Base-by-base conservation (phyloP, 2,329 filamentous ascomycete genomes). In the Colletotrichum magnum region DNA sequence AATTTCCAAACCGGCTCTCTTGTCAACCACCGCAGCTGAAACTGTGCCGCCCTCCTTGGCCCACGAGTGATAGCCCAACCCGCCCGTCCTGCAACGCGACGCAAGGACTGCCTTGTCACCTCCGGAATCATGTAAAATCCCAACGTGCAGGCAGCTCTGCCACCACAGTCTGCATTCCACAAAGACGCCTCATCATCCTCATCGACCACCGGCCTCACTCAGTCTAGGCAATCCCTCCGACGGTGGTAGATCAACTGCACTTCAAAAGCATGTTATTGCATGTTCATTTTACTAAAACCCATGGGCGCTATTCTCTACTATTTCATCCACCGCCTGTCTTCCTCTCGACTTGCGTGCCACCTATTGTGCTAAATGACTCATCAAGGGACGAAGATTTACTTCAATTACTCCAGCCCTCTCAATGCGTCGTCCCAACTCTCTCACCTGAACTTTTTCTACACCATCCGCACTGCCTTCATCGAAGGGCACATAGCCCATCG, bases 371-470 rank as follows among this genome's bases (percentile, higher is more conserved):
- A 68, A 63, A 68, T 70, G 53, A 70, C 68, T 64, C 58, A 68
- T 69, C 64, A 64, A 59, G 53, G 58, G 64, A 62, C 52, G 58
- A 70, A 63, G 68, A 70, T 58, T 65, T 54, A 59, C 64, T 68
- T 58, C 64, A 58, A 56, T 64, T 68, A 64, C 64, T 36, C 52
- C 45, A 47, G 66, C 53, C 58, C 66, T 48, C 52, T 18, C 43
- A 6, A 28, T 50, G 64, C 36, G 50, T 68, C 58, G 47, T 68
- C 68, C 43, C 47, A 43, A 36, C 32, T 58, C 58, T 54, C 64
- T 58, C 58, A 58, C 64, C 54, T 64, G 51, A 68, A 70, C 51
- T 59, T 72, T 71, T 71, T 72, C 70, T 68, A 56, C 58, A 45
- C 41, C 58, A 13, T 26, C 18, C 64, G 24, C 24, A 43, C 53